phyloP scores from a whole-genome alignment of 352 stramenopile genomes.

The Pythium aquatile region DNA sequence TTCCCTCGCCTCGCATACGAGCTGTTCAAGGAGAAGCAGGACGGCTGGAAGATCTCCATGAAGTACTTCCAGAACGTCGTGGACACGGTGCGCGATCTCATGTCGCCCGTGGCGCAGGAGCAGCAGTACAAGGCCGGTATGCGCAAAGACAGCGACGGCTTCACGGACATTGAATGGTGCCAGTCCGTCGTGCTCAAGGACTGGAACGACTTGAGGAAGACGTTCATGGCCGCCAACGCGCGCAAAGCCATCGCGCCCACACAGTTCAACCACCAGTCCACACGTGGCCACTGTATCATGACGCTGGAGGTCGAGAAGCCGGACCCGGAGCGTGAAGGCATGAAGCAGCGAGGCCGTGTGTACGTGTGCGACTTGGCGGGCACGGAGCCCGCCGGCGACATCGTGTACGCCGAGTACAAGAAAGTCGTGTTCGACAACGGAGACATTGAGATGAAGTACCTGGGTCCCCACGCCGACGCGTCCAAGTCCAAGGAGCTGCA shows the following conservation, averaged over 20 bases:
- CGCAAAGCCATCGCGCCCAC: constrained; percentile 93
- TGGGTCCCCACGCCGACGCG: constrained; percentile 86
- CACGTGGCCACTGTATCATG: constrained; percentile 94
- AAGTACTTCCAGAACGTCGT: constrained; percentile 98
- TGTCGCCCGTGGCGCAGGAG: constrained; percentile 91
- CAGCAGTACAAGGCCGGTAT: constrained; percentile 95
- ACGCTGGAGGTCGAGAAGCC: constrained; percentile 94
- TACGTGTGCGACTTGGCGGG: constrained; percentile 94
- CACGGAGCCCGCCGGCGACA: constrained; percentile 92
- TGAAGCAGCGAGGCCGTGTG: constrained; percentile 88
- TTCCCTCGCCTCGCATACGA: constrained; percentile 93
- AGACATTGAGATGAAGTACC: constrained; percentile 91
- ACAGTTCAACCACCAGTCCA: constrained; percentile 95
- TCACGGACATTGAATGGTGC: constrained; percentile 96
- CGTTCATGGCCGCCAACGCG: constrained; percentile 90
- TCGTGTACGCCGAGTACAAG: constrained; percentile 93
- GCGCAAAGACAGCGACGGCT: constrained; percentile 92
- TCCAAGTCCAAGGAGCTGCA: constrained; percentile 94
- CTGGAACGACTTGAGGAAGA: constrained; percentile 91
- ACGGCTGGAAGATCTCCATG: constrained; percentile 97
- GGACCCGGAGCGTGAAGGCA: constrained; percentile 84
- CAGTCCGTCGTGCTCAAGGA: constrained; percentile 90
- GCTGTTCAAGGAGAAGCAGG: constrained; percentile 93
- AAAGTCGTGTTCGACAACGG: constrained; percentile 90
- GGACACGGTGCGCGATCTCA: constrained; percentile 93